phyloP scores from a whole-genome alignment of 805 yeast species.

The Maudiozyma serrabonitensis region DNA sequence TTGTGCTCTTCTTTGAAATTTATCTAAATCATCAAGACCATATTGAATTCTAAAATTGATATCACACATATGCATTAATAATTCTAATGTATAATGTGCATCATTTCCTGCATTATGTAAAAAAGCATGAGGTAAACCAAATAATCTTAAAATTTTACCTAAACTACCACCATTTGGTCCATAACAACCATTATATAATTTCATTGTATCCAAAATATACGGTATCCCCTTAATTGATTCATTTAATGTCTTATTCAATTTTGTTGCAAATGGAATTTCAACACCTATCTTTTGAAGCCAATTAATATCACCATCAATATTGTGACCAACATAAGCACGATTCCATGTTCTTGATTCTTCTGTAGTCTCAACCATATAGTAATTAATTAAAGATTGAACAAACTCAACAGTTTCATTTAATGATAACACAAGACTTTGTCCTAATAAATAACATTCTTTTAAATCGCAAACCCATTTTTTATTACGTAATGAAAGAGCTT shows the following conservation, averaged over 20 bases:
- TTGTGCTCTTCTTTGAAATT: constrained; percentile 11
- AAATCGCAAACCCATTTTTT: constrained; percentile 48
- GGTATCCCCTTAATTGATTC: neutral
- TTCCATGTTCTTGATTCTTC: constrained; percentile 15
- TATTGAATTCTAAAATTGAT: constrained; percentile 20
- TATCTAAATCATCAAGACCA: constrained; percentile 18
- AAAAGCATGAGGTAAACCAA: constrained; percentile 46
- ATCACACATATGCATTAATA: constrained; percentile 44
- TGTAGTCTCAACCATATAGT: constrained; percentile 31
- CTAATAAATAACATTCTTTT: constrained; percentile 41
- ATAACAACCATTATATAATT: constrained; percentile 33
- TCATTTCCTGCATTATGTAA: constrained; percentile 70
- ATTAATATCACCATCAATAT: constrained; percentile 42
- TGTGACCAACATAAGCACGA: constrained; percentile 50
- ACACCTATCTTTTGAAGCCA: constrained; percentile 43
- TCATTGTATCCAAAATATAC: constrained; percentile 39
- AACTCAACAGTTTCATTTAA: constrained; percentile 30
- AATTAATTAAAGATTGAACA: constrained; percentile 36
- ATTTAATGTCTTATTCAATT: constrained; percentile 1
- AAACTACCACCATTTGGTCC: constrained; percentile 37
- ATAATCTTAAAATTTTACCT: constrained; percentile 36
- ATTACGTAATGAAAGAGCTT: constrained; percentile 35
- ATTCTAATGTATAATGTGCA: constrained; percentile 49
- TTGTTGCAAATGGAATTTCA: constrained; percentile 29
- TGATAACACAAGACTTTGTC: constrained; percentile 37